Base-by-base conservation (phyloP, 208 protist genomes). In the Lotmaria passim region DNA sequence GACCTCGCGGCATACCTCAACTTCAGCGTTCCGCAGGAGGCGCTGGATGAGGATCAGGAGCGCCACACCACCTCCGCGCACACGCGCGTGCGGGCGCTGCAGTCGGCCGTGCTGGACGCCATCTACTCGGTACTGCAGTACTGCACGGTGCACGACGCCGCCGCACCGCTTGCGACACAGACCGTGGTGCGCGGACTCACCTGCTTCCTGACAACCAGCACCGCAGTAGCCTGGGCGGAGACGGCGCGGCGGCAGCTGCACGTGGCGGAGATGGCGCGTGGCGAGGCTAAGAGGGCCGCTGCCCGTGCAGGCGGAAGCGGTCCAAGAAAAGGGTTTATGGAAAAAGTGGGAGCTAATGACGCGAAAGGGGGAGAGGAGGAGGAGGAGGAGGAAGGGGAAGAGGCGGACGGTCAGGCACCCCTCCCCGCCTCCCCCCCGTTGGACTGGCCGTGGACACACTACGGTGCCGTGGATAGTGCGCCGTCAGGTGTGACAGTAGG, bases 31-130 rank as follows among this genome's bases (percentile, higher is more conserved):
- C 80, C 82, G 14, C 85, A 87, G 30, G 71, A 86, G 60, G 75
- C 76, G 5, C 47, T 65, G 19, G 79, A 91, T 64, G 89, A 91
- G 30, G 87, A 91, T 26, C 70, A 84, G 28, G 85, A 94, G 69
- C 74, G 87, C 5, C 64, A 84, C 48, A 91, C 87, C 41, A 94
- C 91, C 24, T 87, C 89, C 1, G 73, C 78, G 10, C 68, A 91
- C 60, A 78, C 69, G 11, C 82, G 81, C 36, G 82, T 96, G 55
- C 73, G 87, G 56, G 61, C 84, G 48, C 73, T 96, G 50, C 91
- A 96, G 77, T 17, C 65, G 12, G 74, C 46, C 7, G 78, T 82
- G 43, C 70, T 90, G 17, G 81, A 84, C 12, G 82, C 82, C 0
- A 31, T 96, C 33, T 77, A 85, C 31, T 56, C 81, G 43, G 66